Percentiles rank a stretch among this genome's conserved stretches.
These are phyloP conservation scores for Tolypocladium sp. DNA, from an alignment of 2,329 filamentous ascomycete species.

Conservation along the genomic window DNA sequence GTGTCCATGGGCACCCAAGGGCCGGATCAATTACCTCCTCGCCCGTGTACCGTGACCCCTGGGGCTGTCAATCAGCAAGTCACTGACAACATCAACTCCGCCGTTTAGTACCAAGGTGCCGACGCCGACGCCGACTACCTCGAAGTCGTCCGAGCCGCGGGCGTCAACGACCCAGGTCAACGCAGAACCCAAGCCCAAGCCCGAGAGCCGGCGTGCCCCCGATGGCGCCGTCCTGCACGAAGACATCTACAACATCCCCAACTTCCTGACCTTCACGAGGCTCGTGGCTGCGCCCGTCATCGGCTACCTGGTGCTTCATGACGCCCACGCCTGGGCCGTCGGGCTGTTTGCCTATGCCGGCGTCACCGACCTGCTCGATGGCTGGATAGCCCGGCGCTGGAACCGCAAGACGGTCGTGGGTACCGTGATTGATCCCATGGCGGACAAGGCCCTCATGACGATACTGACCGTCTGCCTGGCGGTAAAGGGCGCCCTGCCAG, in stretches of 20 bases:
- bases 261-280: slow-evolving; percentile 81
- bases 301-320: slow-evolving; percentile 80
- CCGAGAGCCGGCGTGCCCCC: background rate
- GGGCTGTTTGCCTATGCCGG: slow-evolving; percentile 88
- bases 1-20: background rate
- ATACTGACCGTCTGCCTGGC: slow-evolving; percentile 80
- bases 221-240: slow-evolving; percentile 44
- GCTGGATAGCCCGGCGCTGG: slow-evolving; percentile 84
- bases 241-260: slow-evolving; percentile 96
- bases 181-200: background rate
- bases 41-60: background rate
- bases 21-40: background rate
- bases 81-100: background rate
- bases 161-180: background rate
- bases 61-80: background rate
- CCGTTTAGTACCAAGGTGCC: background rate
- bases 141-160: background rate
- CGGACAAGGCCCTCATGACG: slow-evolving; percentile 94
- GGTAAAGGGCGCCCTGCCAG: slow-evolving; percentile 69
- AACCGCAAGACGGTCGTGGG: slow-evolving; percentile 89
- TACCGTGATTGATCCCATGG: slow-evolving; percentile 92
- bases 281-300: slow-evolving; percentile 75
- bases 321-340: slow-evolving; percentile 69
- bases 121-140: background rate
- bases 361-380: slow-evolving; percentile 84